phyloP scores from a whole-genome alignment of 2,329 filamentous ascomycete genomes.

The Colletotrichum magnum region DNA sequence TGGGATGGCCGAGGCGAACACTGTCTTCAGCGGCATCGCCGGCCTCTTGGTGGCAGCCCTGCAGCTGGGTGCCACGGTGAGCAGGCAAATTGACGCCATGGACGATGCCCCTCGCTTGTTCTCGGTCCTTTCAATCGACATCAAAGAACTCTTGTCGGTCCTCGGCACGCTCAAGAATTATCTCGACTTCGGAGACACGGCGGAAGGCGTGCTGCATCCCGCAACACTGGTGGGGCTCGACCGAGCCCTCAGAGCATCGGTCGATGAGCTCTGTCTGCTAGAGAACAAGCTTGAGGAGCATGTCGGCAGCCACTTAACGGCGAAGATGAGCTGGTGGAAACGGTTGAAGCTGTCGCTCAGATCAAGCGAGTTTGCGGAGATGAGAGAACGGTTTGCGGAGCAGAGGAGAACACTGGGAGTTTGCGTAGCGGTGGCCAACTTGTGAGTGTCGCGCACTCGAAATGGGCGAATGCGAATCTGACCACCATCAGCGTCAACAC shows the following conservation, averaged over 20 bases:
- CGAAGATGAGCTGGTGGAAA: conserved; percentile 22
- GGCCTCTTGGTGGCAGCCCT: conserved; percentile 18
- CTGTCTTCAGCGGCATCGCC: conserved; percentile 15
- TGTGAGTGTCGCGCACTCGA: conserved; percentile 11
- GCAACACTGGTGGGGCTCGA: conserved; percentile 5
- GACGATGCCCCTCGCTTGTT: conserved; percentile 4
- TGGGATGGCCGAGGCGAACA: conserved; percentile 26
- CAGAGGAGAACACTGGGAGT: conserved; percentile 14
- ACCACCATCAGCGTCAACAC: conserved; percentile 27
- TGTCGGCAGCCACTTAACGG: background rate
- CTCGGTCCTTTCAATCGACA: conserved; percentile 19
- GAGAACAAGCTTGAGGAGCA: conserved; percentile 6
- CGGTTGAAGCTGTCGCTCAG: conserved; percentile 1
- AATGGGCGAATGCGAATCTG: background rate
- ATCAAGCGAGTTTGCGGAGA: conserved; percentile 18
- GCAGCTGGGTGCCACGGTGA: conserved; percentile 12
- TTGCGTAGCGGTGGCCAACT: conserved; percentile 21
- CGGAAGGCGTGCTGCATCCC: conserved; percentile 12
- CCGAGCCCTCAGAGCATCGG: conserved; percentile 7
- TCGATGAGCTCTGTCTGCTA: conserved; percentile 7
- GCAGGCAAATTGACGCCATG: conserved; percentile 27
- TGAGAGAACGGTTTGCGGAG: conserved; percentile 6
- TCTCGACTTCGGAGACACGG: conserved; percentile 23
- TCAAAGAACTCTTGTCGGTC: conserved; percentile 17
- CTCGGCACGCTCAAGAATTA: conserved; percentile 22